Conservation (phyloP, 2,329 filamentous ascomycete genomes). For the Bipolaris oryzae region DNA sequence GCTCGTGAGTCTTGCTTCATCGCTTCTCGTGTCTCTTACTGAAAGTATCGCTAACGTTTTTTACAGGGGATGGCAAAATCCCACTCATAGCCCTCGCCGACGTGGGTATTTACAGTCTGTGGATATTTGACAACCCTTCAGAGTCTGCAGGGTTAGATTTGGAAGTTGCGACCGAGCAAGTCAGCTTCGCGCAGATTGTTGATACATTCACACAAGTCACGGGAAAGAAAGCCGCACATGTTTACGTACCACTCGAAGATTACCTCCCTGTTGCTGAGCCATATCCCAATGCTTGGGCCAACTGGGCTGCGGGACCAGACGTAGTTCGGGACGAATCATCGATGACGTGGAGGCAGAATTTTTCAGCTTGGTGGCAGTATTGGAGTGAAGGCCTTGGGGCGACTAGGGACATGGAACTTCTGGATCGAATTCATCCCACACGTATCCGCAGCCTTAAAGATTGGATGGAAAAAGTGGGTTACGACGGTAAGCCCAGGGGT, state of each 20-base stretch:
- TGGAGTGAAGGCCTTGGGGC: slow-evolving; percentile 53
- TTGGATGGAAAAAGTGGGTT: not conserved
- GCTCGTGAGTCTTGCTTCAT: not conserved
- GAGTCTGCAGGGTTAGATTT: slow-evolving; percentile 35
- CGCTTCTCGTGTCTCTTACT: not conserved
- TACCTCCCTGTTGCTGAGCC: not conserved
- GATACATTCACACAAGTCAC: slow-evolving; percentile 42
- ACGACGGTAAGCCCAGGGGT: not conserved
- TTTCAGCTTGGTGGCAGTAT: slow-evolving; percentile 56
- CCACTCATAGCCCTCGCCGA: slow-evolving; percentile 23
- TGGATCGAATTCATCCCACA: slow-evolving; percentile 60
- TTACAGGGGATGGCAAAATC: not conserved
- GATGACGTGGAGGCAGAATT: slow-evolving; percentile 28
- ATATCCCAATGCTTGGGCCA: not conserved
- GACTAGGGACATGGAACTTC: slow-evolving; percentile 46
- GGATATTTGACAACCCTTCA: slow-evolving; percentile 37
- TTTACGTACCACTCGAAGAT: slow-evolving; percentile 13
- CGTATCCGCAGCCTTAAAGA: slow-evolving; percentile 47
- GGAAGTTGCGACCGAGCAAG: slow-evolving; percentile 35
- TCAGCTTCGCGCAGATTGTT: slow-evolving; percentile 38
- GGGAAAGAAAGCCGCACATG: slow-evolving; percentile 36
- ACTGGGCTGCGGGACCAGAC: not conserved
- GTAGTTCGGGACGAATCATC: not conserved
- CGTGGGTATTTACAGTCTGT: slow-evolving; percentile 36
- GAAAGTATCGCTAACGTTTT: not conserved